A percentile compares a stretch with the other conserved stretches of the same genome.
Evolutionary conservation across 164 flowering plant genomes (phyloP).

Genomic region (Nymphaea thermarum): DNA sequence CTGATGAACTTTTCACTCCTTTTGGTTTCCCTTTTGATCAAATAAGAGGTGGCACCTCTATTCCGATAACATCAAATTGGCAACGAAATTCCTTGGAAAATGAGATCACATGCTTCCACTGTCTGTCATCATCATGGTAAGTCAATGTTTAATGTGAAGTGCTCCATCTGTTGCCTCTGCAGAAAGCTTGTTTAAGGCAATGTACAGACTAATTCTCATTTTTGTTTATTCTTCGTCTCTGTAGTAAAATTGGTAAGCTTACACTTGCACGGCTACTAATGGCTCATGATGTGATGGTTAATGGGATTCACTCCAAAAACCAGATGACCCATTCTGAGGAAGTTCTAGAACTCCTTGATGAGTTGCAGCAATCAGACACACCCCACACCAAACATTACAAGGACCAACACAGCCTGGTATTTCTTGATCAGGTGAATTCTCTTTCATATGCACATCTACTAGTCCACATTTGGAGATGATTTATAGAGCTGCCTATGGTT

Average conservation of each 20-base stretch:
- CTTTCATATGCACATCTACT: too few species aligned
- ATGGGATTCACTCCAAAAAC: slow-evolving; percentile 9
- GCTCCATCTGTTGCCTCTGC: not conserved
- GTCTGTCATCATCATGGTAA: slow-evolving; percentile 30
- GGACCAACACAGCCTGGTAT: slow-evolving; percentile 49
- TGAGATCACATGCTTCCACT: slow-evolving; percentile 54
- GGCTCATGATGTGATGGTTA: slow-evolving; percentile 39
- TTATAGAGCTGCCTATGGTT: too few species aligned
- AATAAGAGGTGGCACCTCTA: slow-evolving; percentile 17
- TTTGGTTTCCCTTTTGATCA: slow-evolving; percentile 10
- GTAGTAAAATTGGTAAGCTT: slow-evolving; percentile 89
- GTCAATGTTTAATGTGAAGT: not conserved
- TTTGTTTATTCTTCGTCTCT: slow-evolving; percentile 2
- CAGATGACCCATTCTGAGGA: slow-evolving; percentile 38
- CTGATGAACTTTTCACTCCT: slow-evolving; percentile 14
- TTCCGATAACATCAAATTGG: slow-evolving; percentile 29
- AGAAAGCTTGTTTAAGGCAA: not conserved
- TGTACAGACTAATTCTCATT: not conserved
- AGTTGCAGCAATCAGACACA: slow-evolving; percentile 63
- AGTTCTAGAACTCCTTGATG: slow-evolving; percentile 43
- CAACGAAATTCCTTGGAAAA: slow-evolving; percentile 23
- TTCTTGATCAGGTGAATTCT: slow-evolving; percentile 50
- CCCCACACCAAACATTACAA: slow-evolving; percentile 58
- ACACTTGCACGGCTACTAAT: slow-evolving; percentile 73
- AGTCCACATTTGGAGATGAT: too few species aligned